These are phyloP conservation scores for Cryptococcus sp. DNA, from an alignment of 1,284 basidiomycete genomes.

Conservation along the genomic window DNA sequence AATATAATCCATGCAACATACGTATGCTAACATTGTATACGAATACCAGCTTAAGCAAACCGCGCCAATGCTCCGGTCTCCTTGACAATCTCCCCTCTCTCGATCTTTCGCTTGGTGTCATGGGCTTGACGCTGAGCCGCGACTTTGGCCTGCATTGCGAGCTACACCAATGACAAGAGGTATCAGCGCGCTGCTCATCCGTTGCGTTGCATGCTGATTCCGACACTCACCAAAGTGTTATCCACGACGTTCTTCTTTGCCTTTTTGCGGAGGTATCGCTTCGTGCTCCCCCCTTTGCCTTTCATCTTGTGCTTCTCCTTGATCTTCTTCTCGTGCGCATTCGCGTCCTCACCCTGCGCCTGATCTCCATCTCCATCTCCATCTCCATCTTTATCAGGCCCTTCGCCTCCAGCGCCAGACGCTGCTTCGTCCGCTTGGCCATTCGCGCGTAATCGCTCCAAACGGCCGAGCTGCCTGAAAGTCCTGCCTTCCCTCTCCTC, in stretches of 20 bases:
- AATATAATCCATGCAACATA: too few relatives aligned
- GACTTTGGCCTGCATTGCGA: constrained; percentile 39
- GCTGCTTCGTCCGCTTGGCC: constrained; percentile 74
- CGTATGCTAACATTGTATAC: too few relatives aligned
- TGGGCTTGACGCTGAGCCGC: constrained; percentile 33
- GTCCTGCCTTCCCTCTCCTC: constrained; percentile 60
- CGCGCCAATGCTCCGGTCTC: constrained; percentile 37
- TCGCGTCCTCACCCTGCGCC: constrained; percentile 40
- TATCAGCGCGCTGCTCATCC: background rate
- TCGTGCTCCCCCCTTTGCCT: constrained; percentile 68
- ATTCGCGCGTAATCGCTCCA: constrained; percentile 69
- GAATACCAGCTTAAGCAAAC: constrained; percentile 20
- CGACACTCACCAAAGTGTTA: constrained; percentile 69
- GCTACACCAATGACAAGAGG: constrained; percentile 35
- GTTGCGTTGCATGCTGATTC: background rate
- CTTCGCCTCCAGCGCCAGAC: constrained; percentile 34
- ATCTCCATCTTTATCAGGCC: constrained; percentile 51
- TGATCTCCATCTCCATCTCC: constrained; percentile 24
- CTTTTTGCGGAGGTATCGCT: constrained; percentile 73
- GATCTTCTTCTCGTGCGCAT: constrained; percentile 53
- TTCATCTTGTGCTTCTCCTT: constrained; percentile 23
- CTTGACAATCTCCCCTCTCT: constrained; percentile 30
- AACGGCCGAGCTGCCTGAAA: constrained; percentile 69
- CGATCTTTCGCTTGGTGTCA: constrained; percentile 29
- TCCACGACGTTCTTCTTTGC: constrained; percentile 92